Evolutionary conservation across 169 alveolate species (phyloP).

Genomic region (Plasmodium malariae): DNA sequence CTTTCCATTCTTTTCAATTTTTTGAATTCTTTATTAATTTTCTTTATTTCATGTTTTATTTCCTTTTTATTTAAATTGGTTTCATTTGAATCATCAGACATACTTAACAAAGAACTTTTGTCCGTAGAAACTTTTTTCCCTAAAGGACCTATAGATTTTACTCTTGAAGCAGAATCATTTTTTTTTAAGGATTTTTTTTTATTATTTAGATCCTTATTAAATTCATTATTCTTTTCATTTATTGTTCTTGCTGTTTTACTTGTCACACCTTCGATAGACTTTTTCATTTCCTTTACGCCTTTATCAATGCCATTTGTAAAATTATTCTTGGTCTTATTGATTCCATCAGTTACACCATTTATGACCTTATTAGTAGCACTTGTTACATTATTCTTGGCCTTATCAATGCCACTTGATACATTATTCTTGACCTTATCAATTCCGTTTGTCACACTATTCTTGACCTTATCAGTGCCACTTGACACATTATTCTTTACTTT

Average conservation of each 20-base stretch:
- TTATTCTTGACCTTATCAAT: not conserved
- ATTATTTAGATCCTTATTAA: not conserved
- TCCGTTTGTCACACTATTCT: not conserved
- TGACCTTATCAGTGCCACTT: not conserved
- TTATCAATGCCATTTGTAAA: conserved; percentile 1
- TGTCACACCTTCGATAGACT: not conserved
- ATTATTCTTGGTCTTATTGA: conserved; percentile 1
- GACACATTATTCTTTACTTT: not conserved
- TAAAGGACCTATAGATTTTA: conserved; percentile 1
- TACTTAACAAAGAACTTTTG: conserved; percentile 36
- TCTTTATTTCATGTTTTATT: conserved; percentile 48
- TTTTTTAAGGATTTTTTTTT: not conserved
- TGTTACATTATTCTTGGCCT: not conserved
- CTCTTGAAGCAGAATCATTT: not conserved
- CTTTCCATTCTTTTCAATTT: conserved; percentile 66
- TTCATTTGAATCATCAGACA: conserved; percentile 18
- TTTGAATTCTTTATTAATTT: conserved; percentile 69
- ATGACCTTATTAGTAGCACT: conserved; percentile 1
- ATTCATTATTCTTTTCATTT: conserved; percentile 1
- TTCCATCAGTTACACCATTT: not conserved
- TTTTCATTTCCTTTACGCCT: conserved; percentile 10
- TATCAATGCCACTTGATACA: not conserved
- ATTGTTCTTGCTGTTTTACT: conserved; percentile 2
- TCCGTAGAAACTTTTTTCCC: conserved; percentile 6
- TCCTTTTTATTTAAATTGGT: conserved; percentile 32